A percentile compares a stretch with the other conserved stretches of the same genome.
These are phyloP conservation scores for Phytophthora nicotianae DNA, from an alignment of 352 stramenopile genomes.

Conservation along the genomic window DNA sequence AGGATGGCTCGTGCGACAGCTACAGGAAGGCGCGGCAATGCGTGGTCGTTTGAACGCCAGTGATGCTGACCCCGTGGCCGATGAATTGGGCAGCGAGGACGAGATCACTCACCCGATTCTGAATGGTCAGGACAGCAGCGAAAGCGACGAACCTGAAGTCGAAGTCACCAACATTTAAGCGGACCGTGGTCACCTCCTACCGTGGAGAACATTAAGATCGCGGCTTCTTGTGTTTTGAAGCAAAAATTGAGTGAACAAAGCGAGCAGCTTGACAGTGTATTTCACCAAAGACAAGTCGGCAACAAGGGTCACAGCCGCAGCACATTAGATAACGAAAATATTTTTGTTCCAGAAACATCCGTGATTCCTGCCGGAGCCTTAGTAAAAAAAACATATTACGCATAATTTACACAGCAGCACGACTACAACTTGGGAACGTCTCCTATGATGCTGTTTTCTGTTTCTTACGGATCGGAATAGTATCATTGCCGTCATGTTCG, in stretches of 20 bases:
- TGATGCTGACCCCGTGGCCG: slow-evolving; percentile 51
- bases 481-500: slow-evolving; percentile 27
- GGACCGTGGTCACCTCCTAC: slow-evolving; percentile 13
- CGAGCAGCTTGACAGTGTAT: slow-evolving; percentile 34
- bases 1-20: slow-evolving; percentile 81
- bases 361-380: too few relatives aligned
- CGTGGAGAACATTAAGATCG: slow-evolving; percentile 15
- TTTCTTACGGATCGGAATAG: slow-evolving; percentile 30
- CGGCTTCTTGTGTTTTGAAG: slow-evolving; percentile 28
- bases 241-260: slow-evolving; percentile 33
- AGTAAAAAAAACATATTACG: slow-evolving; percentile 9
- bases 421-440: slow-evolving; percentile 14
- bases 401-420: slow-evolving; percentile 34
- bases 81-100: slow-evolving; percentile 67
- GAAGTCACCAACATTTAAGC: slow-evolving; percentile 50
- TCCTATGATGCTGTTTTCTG: slow-evolving; percentile 33
- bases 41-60: slow-evolving; percentile 70
- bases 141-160: slow-evolving; percentile 66
- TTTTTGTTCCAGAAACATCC: slow-evolving; percentile 26
- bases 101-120: slow-evolving; percentile 48
- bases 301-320: slow-evolving; percentile 29
- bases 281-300: slow-evolving; percentile 24
- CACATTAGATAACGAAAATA: slow-evolving; percentile 39
- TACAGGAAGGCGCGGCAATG: slow-evolving; percentile 78
- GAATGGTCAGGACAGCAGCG: slow-evolving; percentile 66